Conservation (phyloP, 352 stramenopile genomes). For the Phytophthora pistaciae region DNA sequence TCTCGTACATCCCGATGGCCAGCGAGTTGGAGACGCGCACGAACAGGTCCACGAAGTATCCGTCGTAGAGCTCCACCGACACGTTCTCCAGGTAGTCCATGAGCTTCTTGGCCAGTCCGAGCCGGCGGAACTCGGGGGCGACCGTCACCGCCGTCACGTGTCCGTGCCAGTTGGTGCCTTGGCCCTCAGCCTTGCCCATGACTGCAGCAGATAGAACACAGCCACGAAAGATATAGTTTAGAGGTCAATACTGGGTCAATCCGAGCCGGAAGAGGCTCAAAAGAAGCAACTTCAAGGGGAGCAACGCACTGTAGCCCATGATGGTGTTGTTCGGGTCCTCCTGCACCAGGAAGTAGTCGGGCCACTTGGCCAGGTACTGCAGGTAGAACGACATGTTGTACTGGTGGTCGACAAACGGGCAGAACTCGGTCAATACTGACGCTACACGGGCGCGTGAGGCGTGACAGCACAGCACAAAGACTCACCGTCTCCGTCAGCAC, state of each 20-base stretch:
- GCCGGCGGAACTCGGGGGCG: slow-evolving; percentile 94
- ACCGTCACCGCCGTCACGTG: slow-evolving; percentile 99
- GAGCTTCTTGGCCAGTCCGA: slow-evolving; percentile 92
- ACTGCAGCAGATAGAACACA: slow-evolving; percentile 57
- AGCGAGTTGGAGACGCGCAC: slow-evolving; percentile 96
- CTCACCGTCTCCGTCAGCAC: slow-evolving; percentile 95
- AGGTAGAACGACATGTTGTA: slow-evolving; percentile 99
- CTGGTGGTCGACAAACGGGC: slow-evolving; percentile 29
- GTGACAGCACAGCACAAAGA: slow-evolving; percentile 1
- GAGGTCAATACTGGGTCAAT: slow-evolving; percentile 3
- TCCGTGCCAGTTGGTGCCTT: slow-evolving; percentile 96
- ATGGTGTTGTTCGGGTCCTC: slow-evolving; percentile 93
- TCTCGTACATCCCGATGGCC: slow-evolving; percentile 94
- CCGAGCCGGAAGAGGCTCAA: not conserved
- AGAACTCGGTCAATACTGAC: slow-evolving; percentile 24
- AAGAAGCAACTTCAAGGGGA: not conserved
- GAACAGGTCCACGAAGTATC: slow-evolving; percentile 99
- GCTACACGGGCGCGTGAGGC: not conserved
- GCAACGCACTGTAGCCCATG: slow-evolving; percentile 94
- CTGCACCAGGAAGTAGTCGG: slow-evolving; percentile 97
- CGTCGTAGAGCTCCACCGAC: slow-evolving; percentile 87
- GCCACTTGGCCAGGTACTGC: slow-evolving; percentile 97
- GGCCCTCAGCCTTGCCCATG: slow-evolving; percentile 96
- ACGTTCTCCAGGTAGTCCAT: slow-evolving; percentile 96
- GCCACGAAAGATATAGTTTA: slow-evolving; percentile 21